Evolutionary conservation across 495 filamentous ascomycete genomes (phyloP).

Genomic region (Penicillium waksmanii): DNA sequence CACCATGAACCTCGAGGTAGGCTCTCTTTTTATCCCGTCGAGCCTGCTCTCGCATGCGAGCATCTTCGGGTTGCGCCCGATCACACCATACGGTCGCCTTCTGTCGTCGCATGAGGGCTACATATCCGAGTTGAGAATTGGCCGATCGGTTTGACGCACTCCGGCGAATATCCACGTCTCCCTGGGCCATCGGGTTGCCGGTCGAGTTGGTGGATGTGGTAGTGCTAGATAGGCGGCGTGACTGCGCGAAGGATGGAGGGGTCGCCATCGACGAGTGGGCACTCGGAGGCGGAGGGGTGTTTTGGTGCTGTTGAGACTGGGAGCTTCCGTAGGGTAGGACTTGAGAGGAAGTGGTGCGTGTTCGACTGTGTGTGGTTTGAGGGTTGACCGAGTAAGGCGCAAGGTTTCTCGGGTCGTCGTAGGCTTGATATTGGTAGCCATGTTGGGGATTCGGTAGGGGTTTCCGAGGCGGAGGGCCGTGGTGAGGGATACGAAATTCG

Average conservation of each 20-base stretch:
- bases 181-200: conserved; percentile 46
- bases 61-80: conserved; percentile 89
- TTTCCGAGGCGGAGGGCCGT: conserved; percentile 41
- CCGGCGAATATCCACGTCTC: conserved; percentile 67
- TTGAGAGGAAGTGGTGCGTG: conserved; percentile 64
- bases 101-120: conserved; percentile 90
- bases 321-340: conserved; percentile 51
- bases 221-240: conserved; percentile 71
- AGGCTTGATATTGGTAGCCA: conserved; percentile 38
- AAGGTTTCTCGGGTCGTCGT: conserved; percentile 35
- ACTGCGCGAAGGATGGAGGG: conserved; percentile 41
- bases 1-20: conserved; percentile 74
- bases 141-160: conserved; percentile 70
- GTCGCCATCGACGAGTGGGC: conserved; percentile 36
- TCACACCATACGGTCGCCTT: conserved; percentile 99
- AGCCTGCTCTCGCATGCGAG: conserved; percentile 76
- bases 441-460: conserved; percentile 34
- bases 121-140: conserved; percentile 72
- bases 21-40: conserved; percentile 83
- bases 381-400: conserved; percentile 35
- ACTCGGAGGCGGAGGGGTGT: conserved; percentile 25
- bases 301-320: conserved; percentile 31
- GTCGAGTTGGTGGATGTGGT: conserved; percentile 68
- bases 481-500: conserved; percentile 47
- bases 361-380: conserved; percentile 52